These are phyloP conservation scores for Pichia sp. DNA, from an alignment of 1,139 yeast species.

Conservation along the genomic window DNA sequence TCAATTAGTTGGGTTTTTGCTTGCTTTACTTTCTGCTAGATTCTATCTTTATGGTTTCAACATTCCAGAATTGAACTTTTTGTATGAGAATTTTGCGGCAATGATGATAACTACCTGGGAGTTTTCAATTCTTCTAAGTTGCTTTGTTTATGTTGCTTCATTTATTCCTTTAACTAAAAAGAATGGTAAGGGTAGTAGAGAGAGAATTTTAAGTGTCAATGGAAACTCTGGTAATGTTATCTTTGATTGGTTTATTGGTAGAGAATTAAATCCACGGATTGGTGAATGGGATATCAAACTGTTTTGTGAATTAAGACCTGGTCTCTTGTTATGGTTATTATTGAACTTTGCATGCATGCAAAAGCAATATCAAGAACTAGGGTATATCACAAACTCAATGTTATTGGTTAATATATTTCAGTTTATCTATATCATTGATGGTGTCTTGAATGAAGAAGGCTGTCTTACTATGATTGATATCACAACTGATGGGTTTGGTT, in stretches of 20 bases:
- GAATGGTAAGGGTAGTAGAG: constrained; percentile 52
- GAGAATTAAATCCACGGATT: constrained; percentile 88
- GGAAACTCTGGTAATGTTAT: constrained; percentile 74
- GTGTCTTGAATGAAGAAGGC: constrained; percentile 87
- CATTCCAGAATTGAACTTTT: constrained; percentile 72
- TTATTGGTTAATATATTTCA: constrained; percentile 63
- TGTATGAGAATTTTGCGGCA: constrained; percentile 62
- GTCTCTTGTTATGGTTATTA: constrained; percentile 77
- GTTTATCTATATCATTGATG: constrained; percentile 80
- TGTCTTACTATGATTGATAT: constrained; percentile 90
- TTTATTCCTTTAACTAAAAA: constrained; percentile 44
- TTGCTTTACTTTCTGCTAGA: constrained; percentile 44
- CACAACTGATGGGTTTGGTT: constrained; percentile 95
- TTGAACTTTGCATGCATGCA: constrained; percentile 76
- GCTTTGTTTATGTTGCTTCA: constrained; percentile 59
- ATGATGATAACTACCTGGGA: constrained; percentile 56
- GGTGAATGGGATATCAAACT: constrained; percentile 82
- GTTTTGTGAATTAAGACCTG: constrained; percentile 93
- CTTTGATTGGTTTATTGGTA: constrained; percentile 95
- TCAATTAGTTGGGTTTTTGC: constrained; percentile 43
- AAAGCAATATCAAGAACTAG: constrained; percentile 60
- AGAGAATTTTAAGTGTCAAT: constrained; percentile 70
- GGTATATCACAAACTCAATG: constrained; percentile 65
- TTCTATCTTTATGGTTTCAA: constrained; percentile 41
- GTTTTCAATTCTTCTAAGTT: constrained; percentile 58